These are phyloP conservation scores for Solanum hybrid DNA, from an alignment of 305 asterid species.

Conservation along the genomic window DNA sequence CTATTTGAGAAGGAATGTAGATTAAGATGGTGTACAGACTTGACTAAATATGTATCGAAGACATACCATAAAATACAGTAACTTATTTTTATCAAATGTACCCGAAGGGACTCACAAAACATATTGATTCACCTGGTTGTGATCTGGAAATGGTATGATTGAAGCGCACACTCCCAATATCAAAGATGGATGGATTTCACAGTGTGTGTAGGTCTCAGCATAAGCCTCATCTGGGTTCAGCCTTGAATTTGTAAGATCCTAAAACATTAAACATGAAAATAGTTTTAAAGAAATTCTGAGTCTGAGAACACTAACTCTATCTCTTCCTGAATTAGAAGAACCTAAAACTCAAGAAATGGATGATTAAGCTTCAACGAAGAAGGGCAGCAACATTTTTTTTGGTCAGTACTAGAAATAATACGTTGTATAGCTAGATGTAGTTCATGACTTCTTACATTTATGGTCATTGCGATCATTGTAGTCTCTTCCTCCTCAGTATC, in stretches of 20 bases:
- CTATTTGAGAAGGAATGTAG: not conserved
- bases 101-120: not conserved
- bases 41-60: not conserved
- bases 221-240: constrained; percentile 17
- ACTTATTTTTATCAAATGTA: not conserved
- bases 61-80: not conserved
- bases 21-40: not conserved
- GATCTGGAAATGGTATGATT: constrained; percentile 26
- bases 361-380: not conserved
- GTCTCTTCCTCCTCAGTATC: constrained; percentile 26
- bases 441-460: constrained; percentile 11
- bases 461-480: constrained; percentile 25
- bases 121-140: constrained; percentile 16
- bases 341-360: not conserved
- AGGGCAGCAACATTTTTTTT: not conserved
- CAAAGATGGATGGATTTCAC: constrained; percentile 23
- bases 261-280: not conserved
- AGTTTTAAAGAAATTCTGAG: constrained; percentile 13
- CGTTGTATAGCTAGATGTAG: not conserved
- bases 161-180: constrained; percentile 30
- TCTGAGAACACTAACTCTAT: not conserved
- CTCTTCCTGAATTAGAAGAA: not conserved
- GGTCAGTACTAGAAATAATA: not conserved
- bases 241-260: constrained; percentile 22
- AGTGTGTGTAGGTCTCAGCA: constrained; percentile 22